A percentile compares a stretch with the other conserved stretches of the same genome.
Evolutionary conservation across 345 rosid species (phyloP).

Genomic region (Pistacia vera): DNA sequence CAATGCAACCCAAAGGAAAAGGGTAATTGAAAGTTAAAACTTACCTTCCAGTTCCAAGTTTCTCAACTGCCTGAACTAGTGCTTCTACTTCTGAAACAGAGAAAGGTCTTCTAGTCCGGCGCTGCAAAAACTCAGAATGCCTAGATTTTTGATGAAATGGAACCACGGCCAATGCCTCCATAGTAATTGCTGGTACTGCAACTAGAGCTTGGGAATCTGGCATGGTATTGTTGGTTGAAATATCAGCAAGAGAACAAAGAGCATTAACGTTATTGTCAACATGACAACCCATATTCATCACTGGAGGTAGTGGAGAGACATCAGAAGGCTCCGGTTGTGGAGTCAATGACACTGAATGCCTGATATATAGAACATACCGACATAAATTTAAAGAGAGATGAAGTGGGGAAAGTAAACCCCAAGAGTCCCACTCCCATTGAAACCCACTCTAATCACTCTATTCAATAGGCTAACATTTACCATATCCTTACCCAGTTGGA

Average conservation of each 20-base stretch:
- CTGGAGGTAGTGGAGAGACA: constrained; percentile 8
- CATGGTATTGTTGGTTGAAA: background rate
- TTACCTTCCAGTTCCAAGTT: constrained; percentile 45
- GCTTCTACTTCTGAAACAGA: constrained; percentile 37
- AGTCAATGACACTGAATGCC: constrained; percentile 18
- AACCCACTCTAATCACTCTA: background rate
- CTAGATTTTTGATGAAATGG: constrained; percentile 27
- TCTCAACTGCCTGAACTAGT: constrained; percentile 36
- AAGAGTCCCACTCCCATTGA: background rate
- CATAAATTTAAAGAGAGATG: background rate
- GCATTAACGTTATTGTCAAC: constrained; percentile 9
- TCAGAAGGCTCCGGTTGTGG: constrained; percentile 10
- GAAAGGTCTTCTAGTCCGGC: constrained; percentile 34
- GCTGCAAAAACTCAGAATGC: constrained; percentile 24
- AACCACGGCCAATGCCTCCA: constrained; percentile 32
- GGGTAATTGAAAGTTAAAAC: background rate
- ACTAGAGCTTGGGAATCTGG: constrained; percentile 24
- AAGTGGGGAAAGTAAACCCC: background rate
- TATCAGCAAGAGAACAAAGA: constrained; percentile 14
- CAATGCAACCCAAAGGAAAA: background rate
- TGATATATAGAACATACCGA: background rate
- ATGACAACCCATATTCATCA: background rate
- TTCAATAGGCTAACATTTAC: background rate
- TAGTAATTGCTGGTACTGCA: constrained; percentile 22
- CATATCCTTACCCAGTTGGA: constrained; percentile 18